Base-by-base conservation (phyloP, 1,284 basidiomycete species). In the Fistulina hepatica region DNA sequence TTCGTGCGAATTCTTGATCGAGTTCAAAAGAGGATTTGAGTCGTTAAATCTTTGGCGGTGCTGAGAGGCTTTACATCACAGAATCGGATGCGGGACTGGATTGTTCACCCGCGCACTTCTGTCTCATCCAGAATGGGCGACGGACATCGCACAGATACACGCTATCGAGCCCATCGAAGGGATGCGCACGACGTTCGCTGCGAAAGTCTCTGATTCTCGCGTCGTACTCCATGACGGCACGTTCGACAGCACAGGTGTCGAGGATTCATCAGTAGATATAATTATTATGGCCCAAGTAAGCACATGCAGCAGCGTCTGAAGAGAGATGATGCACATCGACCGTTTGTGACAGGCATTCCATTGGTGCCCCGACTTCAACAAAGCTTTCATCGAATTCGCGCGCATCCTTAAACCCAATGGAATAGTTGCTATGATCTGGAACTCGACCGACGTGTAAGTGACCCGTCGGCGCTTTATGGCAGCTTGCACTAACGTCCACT, bases 361-460 rank as follows among this genome's bases (percentile, higher is more conserved):
- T 57, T 88, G 84, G 83, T 83, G 79, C 48, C 78, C 78, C 2
- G 71, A 86, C 52, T 79, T 73, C 52, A 65, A 73, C 41, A 65
- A 63, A 39, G 81, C 82, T 2, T 64, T 66, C 11, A 56, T 55
- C 0, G 83, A 88, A 52, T 81, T 88, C 51, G 65, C 71, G 16
- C 69, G 84, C 23, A 69, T 84, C 48, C 59, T 88, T 34, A 82
- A 81, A 51, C 75, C 78, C 0, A 57, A 60, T 21, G 84, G 82
- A 4, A 55, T 67, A 5, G 64, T 76, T n/a, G 74, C 65, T 3
- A 63, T 81, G 41, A 73, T 85, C 32, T 88, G 84, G 83, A 88
- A 86, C 55, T 57, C 86, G 23, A 83, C 84, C 55, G 76, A 85
- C 55, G 65, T 76, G 78, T 75, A 44, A 36, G 61, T 44, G 10